A percentile compares a stretch with the other conserved stretches of the same genome.
Conservation (phyloP, 2,329 filamentous ascomycete species). For the Amphichorda felina region DNA sequence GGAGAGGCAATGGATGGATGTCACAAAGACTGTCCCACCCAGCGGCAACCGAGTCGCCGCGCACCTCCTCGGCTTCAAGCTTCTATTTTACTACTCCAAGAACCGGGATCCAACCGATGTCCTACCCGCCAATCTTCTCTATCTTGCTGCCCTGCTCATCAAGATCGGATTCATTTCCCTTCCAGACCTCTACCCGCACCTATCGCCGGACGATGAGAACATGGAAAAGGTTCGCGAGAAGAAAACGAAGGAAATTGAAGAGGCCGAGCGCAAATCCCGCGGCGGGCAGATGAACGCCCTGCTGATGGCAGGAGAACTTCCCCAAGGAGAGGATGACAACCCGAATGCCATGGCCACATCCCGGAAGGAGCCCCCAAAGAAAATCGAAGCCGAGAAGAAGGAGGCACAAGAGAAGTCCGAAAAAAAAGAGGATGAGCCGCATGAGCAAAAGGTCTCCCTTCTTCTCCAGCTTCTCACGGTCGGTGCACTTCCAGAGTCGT, state of each 20-base stretch:
- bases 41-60: slow-evolving; percentile 84
- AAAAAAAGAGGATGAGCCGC: slow-evolving; percentile 53
- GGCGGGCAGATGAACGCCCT: slow-evolving; percentile 73
- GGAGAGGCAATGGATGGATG: slow-evolving; percentile 63
- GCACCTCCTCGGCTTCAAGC: slow-evolving; percentile 91
- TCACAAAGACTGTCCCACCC: slow-evolving; percentile 72
- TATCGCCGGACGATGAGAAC: slow-evolving; percentile 72
- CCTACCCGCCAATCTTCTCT: slow-evolving; percentile 85
- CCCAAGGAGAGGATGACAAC: slow-evolving; percentile 58
- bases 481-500: slow-evolving; percentile 81
- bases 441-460: slow-evolving; percentile 79
- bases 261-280: slow-evolving; percentile 55
- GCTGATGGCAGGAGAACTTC: slow-evolving; percentile 72
- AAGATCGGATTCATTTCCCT: slow-evolving; percentile 96
- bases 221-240: slow-evolving; percentile 67
- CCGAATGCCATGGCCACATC: slow-evolving; percentile 25
- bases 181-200: slow-evolving; percentile 79
- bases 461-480: slow-evolving; percentile 80
- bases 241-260: slow-evolving; percentile 63
- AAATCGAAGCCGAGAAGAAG: slow-evolving; percentile 41
- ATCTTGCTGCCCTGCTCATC: slow-evolving; percentile 81
- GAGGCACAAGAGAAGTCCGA: slow-evolving; percentile 25
- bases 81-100: slow-evolving; percentile 83
- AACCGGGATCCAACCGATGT: slow-evolving; percentile 64
- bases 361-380: slow-evolving; percentile 39